These are phyloP conservation scores for Lactuca saligna DNA, from an alignment of 129 eudicot species.

Conservation along the genomic window DNA sequence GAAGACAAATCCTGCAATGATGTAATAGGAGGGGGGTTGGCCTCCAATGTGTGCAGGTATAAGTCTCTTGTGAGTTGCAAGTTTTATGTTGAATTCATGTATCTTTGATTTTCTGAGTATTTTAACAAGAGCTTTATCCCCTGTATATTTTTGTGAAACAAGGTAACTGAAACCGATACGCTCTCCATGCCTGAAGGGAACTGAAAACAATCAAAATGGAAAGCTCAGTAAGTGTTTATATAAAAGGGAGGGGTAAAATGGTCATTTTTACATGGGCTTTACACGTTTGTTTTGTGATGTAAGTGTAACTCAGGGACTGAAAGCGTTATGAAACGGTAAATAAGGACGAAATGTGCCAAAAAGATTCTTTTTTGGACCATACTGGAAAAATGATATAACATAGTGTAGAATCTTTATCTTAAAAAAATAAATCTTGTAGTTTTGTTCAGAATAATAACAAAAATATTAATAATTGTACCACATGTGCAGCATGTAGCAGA, in stretches of 20 bases:
- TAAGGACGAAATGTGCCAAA: neutral
- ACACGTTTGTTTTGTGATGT: no score
- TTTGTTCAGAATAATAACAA: neutral
- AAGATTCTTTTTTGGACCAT: neutral
- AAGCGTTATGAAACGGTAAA: neutral
- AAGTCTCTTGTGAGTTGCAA: conserved; percentile 54
- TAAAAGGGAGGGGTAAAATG: neutral
- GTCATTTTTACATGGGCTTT: neutral
- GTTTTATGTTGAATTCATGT: conserved; percentile 47
- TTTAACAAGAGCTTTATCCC: conserved; percentile 54
- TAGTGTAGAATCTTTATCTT: no score
- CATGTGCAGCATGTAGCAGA: no score
- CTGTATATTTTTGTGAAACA: conserved; percentile 58
- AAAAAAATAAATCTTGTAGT: no score
- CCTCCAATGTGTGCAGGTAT: conserved; percentile 59
- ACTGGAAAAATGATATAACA: neutral
- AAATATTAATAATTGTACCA: neutral
- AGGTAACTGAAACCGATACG: conserved; percentile 69
- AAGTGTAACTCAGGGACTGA: neutral
- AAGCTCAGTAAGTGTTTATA: conserved; percentile 1
- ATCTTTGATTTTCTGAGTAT: conserved; percentile 51
- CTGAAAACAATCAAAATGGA: conserved; percentile 31
- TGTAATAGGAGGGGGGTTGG: conserved; percentile 60
- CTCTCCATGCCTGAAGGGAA: conserved; percentile 66
- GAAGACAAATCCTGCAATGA: conserved; percentile 59